Evolutionary conservation across 2,329 filamentous ascomycete species (phyloP), one percentile per base, ranked within the genome.

Genomic region (Exophiala bonariae): DNA sequence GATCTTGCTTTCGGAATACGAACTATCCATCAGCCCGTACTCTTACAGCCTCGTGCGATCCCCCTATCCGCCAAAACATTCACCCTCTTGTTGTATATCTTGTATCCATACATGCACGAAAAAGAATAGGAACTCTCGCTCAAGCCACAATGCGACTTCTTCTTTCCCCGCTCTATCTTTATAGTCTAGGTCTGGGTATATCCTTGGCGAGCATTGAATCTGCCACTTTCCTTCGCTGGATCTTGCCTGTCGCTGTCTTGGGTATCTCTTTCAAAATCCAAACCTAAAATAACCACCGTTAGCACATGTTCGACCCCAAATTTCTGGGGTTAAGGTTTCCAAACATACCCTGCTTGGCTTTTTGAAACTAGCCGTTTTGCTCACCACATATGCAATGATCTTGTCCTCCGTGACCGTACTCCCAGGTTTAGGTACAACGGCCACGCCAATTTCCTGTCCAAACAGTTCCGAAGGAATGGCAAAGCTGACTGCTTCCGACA

Each of bases 191-290:
- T 60, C 73, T 76, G 3, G 70, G 66, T 47, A 68, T 67, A 47
- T 83, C 82, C 65, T 84, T 79, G 74, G 87, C 87, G 67, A 85
- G 75, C 87, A 95, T 92, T 22, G 81, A 81, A 67, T 92, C 87
- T 11, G 88, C 88, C n/a, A 95, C 88, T 61, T 91, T 88, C 53
- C 87, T 80, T 52, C 89, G 76, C 70, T 95, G 89, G 49, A 95
- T 86, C 76, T 95, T 95, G 46, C 89, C 89, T 4, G 89, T 95
- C n/a, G 89, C 88, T 3, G 89, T 92, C 78, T 95, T 95, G 54
- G 89, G 89, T 82, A 95, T 95, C 56, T 85, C 72, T 48, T 89
- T 79, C 28, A 88, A 88, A 60, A 93, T 90, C 73, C 87, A 93
- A 28, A 91, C 74, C 38, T 18, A 16, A 8, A 39, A 13, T 11